A percentile compares a stretch with the other conserved stretches of the same genome.
These are phyloP conservation scores for Tolypocladium ovalisporum DNA, from an alignment of 2,329 filamentous ascomycete genomes.

Conservation along the genomic window DNA sequence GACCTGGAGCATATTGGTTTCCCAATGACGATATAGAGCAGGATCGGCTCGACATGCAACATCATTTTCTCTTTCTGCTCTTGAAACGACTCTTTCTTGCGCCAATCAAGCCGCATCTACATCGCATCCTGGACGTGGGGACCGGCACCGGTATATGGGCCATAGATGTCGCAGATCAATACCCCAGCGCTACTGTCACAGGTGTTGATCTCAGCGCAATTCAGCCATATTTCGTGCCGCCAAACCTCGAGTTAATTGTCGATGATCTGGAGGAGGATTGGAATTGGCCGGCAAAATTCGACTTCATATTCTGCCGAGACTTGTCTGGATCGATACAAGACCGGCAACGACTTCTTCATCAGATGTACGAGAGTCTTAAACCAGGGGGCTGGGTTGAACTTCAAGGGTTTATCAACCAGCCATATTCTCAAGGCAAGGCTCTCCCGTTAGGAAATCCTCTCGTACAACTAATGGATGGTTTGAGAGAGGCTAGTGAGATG, in stretches of 20 bases:
- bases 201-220: background rate
- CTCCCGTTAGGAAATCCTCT: background rate
- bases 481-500: background rate
- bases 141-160: background rate
- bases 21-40: background rate
- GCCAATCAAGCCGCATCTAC: background rate
- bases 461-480: background rate
- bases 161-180: background rate
- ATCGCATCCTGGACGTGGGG: background rate
- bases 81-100: background rate
- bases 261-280: background rate
- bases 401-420: background rate
- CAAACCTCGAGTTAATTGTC: background rate
- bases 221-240: background rate
- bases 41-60: background rate
- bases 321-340: background rate
- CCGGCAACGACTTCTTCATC: background rate
- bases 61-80: background rate
- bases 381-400: background rate
- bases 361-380: background rate
- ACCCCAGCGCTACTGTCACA: background rate
- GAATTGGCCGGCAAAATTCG: background rate
- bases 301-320: background rate
- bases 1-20: background rate
- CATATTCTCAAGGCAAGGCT: background rate